These are phyloP conservation scores for Aspergillus tubingensis DNA, from an alignment of 2,329 filamentous ascomycete species.

Conservation along the genomic window DNA sequence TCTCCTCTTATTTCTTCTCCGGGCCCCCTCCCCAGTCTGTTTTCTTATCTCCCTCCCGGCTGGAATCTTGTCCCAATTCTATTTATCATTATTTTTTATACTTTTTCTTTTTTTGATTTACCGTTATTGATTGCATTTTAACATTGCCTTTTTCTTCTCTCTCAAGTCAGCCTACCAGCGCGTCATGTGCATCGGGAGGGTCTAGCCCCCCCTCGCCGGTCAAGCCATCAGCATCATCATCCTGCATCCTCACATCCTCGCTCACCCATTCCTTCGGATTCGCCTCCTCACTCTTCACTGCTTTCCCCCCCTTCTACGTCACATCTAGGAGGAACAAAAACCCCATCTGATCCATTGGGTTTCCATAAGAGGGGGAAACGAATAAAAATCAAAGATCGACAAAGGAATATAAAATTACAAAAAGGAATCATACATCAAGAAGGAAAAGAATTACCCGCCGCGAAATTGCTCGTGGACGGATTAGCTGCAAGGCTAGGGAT, in stretches of 20 bases:
- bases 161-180: conserved; percentile 16
- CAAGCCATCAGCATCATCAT: conserved; percentile 5
- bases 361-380: too few relatives aligned
- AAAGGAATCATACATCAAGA: too few relatives aligned
- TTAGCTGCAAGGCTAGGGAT: too few relatives aligned
- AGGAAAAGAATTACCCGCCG: too few relatives aligned
- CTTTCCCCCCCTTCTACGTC: background rate
- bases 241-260: background rate
- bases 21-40: background rate
- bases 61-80: background rate
- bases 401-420: too few relatives aligned
- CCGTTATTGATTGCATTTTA: background rate
- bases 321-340: too few relatives aligned
- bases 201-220: conserved; percentile 25
- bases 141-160: background rate
- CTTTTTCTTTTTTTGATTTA: conserved; percentile 7
- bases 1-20: background rate
- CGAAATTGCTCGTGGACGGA: too few relatives aligned
- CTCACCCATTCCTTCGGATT: background rate
- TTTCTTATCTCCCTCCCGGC: too few relatives aligned
- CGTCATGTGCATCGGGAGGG: conserved; percentile 36
- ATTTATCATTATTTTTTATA: background rate
- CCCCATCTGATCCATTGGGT: too few relatives aligned
- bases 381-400: too few relatives aligned
- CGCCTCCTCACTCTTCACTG: background rate